Evolutionary conservation across 345 rosid species (phyloP), one percentile per base, ranked within the genome.

Genomic region (Pelargonium nanum): DNA sequence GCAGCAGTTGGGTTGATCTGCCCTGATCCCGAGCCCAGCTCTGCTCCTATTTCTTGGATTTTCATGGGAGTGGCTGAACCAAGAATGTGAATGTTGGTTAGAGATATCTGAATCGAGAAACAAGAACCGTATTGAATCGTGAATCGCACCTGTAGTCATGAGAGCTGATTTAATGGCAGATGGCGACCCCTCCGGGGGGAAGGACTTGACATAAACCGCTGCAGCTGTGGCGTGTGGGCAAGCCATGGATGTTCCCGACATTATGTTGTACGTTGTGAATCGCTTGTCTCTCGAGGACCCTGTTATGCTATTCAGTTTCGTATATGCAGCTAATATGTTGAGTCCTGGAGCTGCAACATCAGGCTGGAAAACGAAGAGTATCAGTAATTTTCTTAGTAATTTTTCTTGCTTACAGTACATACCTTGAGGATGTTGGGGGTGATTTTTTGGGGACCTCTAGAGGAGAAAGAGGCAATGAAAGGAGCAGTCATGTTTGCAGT

Each of bases 211-310:
- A 44, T 92, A 89, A 60, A 84, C 95, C 1, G 95, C 93, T 4
- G 91, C 88, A 2, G 78, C 96, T 21, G 88, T 59, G 53, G 67
- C 89, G 63, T 89, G 96, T 54, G 98, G 98, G 71, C 86, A 86
- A 62, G 98, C 76, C 93, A 89, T 87, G 24, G 98, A 89, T 55
- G 96, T 92, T 64, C 96, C 95, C 0, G 98, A 92, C 55, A 85
- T 20, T 40, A 92, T 75, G 73, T 77, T 74, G 75, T 75, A 92
- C 0, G 61, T 40, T 1, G 75, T 32, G 22, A 62, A 56, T 19
- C 91, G 75, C 6, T 30, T 57, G 74, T 88, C 98, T 5, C 6
- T 17, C 4, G 78, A 6, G 20, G 66, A 61, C 19, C 69, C 88
- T 0, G 88, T 81, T 40, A 82, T 7, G 0, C 93, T 60, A 22